phyloP scores from a whole-genome alignment of 1,139 yeast species.

The Suhomyces yuchorum region DNA sequence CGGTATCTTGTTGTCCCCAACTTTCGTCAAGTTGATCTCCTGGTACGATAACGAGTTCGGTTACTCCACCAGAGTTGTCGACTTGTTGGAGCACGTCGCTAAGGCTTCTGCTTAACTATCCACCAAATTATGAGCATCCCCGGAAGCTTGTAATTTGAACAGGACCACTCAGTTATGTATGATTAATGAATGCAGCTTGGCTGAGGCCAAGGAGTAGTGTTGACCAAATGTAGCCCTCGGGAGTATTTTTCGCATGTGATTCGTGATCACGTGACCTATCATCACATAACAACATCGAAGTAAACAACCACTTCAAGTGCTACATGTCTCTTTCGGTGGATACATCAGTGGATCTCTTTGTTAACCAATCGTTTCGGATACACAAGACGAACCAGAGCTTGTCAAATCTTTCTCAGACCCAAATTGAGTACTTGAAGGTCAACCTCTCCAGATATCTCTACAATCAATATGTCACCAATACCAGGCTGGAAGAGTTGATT shows the following conservation, averaged over 20 bases:
- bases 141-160: conserved; percentile 9
- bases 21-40: conserved; percentile 81
- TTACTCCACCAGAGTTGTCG: conserved; percentile 90
- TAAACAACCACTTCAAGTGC: background rate
- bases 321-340: conserved; percentile 2
- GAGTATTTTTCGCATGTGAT: background rate
- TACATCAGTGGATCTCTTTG: conserved; percentile 11
- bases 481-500: conserved; percentile 14
- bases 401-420: conserved; percentile 5
- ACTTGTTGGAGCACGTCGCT: conserved; percentile 77
- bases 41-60: conserved; percentile 94
- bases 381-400: conserved; percentile 13
- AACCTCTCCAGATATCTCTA: conserved; percentile 14
- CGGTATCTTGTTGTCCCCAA: conserved; percentile 79
- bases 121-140: conserved; percentile 18
- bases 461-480: conserved; percentile 8
- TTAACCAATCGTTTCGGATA: conserved; percentile 20
- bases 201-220: conserved; percentile 7
- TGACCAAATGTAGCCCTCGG: background rate
- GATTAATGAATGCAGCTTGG: conserved; percentile 12
- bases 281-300: too few relatives aligned
- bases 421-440: conserved; percentile 12
- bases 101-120: conserved; percentile 30
- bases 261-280: conserved; percentile 2
- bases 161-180: conserved; percentile 6